Percentiles rank a stretch among this genome's conserved stretches.
Evolutionary conservation across 2,329 filamentous ascomycete genomes (phyloP).

Genomic region (Scytalidium sp.): DNA sequence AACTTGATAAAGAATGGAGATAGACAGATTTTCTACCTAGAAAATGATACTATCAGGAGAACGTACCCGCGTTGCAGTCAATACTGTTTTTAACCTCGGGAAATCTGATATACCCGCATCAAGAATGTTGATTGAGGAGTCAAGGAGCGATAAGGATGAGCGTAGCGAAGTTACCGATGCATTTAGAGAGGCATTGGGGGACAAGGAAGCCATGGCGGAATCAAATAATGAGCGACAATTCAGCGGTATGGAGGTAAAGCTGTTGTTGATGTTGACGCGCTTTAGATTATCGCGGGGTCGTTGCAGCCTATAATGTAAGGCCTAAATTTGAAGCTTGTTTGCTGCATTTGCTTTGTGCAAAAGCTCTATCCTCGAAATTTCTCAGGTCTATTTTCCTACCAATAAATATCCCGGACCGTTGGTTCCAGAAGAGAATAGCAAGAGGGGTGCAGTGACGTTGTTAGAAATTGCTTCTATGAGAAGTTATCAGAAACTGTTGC

Average conservation of each 20-base stretch:
- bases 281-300: neutral
- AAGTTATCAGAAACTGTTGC: too few species aligned
- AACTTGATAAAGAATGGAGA: neutral
- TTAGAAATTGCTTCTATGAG: too few species aligned
- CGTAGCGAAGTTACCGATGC: slow-evolving; percentile 34
- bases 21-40: neutral
- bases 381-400: neutral
- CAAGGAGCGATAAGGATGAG: slow-evolving; percentile 33
- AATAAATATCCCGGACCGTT: neutral
- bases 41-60: neutral
- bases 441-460: too few species aligned
- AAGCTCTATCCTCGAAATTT: neutral
- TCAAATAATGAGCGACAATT: too few species aligned
- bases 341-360: neutral
- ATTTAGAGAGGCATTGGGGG: slow-evolving; percentile 23
- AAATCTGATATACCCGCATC: slow-evolving; percentile 28
- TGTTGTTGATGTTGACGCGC: neutral
- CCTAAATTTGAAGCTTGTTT: neutral
- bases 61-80: slow-evolving; percentile 31
- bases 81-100: slow-evolving; percentile 31
- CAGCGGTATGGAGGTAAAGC: too few species aligned
- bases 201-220: slow-evolving; percentile 7
- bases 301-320: neutral
- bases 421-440: too few species aligned
- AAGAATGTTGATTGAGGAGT: slow-evolving; percentile 26